Evolutionary conservation across 163 green algal genomes (phyloP).

Genomic region (Prototheca wickerhamii): DNA sequence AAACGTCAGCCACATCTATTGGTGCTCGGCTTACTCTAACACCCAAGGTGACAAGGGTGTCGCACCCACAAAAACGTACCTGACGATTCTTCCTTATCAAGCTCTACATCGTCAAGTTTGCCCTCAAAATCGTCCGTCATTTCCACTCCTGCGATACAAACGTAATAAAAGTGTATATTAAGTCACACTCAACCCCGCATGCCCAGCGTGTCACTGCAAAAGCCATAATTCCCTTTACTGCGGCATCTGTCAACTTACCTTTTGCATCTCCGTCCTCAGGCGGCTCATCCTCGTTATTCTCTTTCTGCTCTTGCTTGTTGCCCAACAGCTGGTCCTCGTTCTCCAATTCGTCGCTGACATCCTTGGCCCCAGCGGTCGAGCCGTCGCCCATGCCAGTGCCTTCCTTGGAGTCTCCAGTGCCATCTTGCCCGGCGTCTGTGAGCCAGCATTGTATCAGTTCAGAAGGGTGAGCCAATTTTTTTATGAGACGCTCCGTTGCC

Average conservation of each 20-base stretch:
- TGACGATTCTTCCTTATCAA: constrained; percentile 7
- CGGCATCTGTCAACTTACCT: constrained; percentile 29
- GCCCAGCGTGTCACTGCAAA: neutral
- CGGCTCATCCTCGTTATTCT: constrained; percentile 33
- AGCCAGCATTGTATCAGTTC: no score
- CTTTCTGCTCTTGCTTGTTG: constrained; percentile 25
- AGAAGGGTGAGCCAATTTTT: no score
- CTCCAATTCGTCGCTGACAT: constrained; percentile 89
- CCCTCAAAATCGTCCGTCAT: constrained; percentile 98
- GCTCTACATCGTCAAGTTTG: constrained; percentile 65
- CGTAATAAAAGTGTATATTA: neutral
- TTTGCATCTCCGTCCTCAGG: constrained; percentile 30
- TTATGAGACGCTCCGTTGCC: no score
- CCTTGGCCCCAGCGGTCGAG: constrained; percentile 60
- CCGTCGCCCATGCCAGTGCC: constrained; percentile 49
- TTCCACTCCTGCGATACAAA: constrained; percentile 64
- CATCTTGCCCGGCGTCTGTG: constrained; percentile 21
- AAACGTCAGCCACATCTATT: constrained; percentile 7
- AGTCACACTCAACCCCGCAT: neutral
- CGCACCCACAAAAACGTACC: constrained; percentile 12
- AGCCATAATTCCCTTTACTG: neutral
- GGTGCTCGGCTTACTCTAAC: neutral
- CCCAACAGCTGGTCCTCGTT: constrained; percentile 83
- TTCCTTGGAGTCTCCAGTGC: constrained; percentile 7
- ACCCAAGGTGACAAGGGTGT: neutral